These are phyloP conservation scores for Orbilia javanica DNA, from an alignment of 2,329 filamentous ascomycete genomes.

Conservation along the genomic window DNA sequence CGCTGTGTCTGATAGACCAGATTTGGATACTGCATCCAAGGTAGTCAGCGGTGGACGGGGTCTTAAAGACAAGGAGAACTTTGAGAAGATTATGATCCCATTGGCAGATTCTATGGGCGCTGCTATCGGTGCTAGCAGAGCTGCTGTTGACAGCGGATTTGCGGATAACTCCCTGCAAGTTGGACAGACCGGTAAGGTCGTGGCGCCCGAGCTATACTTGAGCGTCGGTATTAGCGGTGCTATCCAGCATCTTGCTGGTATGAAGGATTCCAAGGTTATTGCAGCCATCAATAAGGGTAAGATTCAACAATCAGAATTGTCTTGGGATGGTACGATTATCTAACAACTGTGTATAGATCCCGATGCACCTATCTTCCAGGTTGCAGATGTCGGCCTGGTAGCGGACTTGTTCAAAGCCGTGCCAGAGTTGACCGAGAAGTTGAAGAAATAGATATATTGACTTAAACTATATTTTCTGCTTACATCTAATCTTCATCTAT, in stretches of 20 bases:
- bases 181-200: slow-evolving; percentile 98
- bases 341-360: slow-evolving; percentile 70
- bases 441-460: slow-evolving; percentile 71
- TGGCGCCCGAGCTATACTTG: slow-evolving; percentile 94
- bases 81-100: slow-evolving; percentile 90
- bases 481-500: slow-evolving; percentile 15
- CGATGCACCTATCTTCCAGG: slow-evolving; percentile 97
- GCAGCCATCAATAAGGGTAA: slow-evolving; percentile 90
- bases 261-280: slow-evolving; percentile 99
- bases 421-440: slow-evolving; percentile 93
- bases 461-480: slow-evolving; percentile 4
- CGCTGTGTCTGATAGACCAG: slow-evolving; percentile 91
- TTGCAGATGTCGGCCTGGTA: slow-evolving; percentile 94
- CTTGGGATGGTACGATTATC: neutral
- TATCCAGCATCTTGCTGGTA: slow-evolving; percentile 97
- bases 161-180: slow-evolving; percentile 99
- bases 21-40: slow-evolving; percentile 86
- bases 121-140: slow-evolving; percentile 94
- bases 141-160: slow-evolving; percentile 95
- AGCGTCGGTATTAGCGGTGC: slow-evolving; percentile 96
- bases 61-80: slow-evolving; percentile 97
- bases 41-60: slow-evolving; percentile 95
- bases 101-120: slow-evolving; percentile 92
- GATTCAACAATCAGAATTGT: neutral
- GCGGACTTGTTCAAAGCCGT: slow-evolving; percentile 85